These are phyloP conservation scores for Venturia carpophila DNA, from an alignment of 2,329 filamentous ascomycete genomes.

Conservation along the genomic window DNA sequence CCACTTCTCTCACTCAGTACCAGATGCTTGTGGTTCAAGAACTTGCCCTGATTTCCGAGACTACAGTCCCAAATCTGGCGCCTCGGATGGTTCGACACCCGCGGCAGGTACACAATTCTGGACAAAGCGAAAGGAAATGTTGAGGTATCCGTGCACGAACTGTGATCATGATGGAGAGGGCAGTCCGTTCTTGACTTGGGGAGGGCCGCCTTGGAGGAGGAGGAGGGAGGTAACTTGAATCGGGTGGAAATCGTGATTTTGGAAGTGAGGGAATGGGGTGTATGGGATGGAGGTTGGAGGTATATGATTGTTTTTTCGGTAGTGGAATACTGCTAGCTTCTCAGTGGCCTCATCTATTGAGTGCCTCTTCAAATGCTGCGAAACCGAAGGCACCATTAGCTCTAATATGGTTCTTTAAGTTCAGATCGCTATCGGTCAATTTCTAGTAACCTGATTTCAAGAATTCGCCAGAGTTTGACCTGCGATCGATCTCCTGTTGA, in stretches of 20 bases:
- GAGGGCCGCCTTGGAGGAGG: not conserved
- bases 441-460: too few species aligned
- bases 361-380: too few species aligned
- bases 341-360: too few species aligned
- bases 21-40: not conserved
- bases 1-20: not conserved
- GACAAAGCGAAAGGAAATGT: not conserved
- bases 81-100: not conserved
- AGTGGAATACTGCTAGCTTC: not conserved
- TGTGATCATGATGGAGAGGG: not conserved
- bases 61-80: not conserved
- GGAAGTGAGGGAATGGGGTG: not conserved
- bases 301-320: not conserved
- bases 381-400: too few species aligned
- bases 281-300: not conserved
- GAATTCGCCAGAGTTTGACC: too few species aligned
- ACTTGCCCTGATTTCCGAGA: slow-evolving; percentile 2
- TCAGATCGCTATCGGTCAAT: too few species aligned
- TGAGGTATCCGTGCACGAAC: not conserved
- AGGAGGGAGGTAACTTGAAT: not conserved
- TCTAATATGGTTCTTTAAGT: too few species aligned
- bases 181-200: slow-evolving; percentile 6
- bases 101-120: not conserved
- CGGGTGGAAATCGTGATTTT: too few species aligned
- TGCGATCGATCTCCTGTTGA: too few species aligned